Base-by-base conservation (phyloP, 140 eudicot species). In the Ambrosia hybrid region DNA sequence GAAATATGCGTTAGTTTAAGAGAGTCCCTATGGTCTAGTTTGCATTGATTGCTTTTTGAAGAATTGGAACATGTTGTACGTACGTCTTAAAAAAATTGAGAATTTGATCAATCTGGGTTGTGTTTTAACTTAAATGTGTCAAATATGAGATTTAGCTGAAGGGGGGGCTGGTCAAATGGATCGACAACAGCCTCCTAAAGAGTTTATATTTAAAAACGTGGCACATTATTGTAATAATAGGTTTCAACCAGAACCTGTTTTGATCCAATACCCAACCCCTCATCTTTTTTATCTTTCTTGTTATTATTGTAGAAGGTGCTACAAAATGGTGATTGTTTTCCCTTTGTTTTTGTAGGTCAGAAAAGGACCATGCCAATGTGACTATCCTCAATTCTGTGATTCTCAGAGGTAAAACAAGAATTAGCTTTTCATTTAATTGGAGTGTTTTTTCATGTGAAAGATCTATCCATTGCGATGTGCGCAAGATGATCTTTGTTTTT, bases 351-450 rank as follows among this genome's bases (percentile, higher is more conserved):
- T 87, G 82, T 67, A 93, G 98, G 98, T 93, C 13, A 79, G 89
- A 68, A 79, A 78, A 81, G 97, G 95, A 76, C 83, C 94, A 67
- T 93, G 98, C 75, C 49, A 60, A 63, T 93, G 98, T 46, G 78
- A 76, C 52, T 93, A 80, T 71, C 82, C 86, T 72, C 86, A 83
- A 53, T 86, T 82, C 43, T 93, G 98, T 69, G 97, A 90, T 82
- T 90, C 97, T 37, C 97, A 76, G 5, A 81, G 76, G 41, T 89
- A 83, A 72, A 71, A 26, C 39, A 41, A 36, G 60, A 69, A 51
- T 1, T 5, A 13, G 21, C 48, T 71, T 46, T 17, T 46, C 51
- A 16, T 64, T 46, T 49, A 2, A 11, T 30, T 59, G 65, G 65
- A 59, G 65, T 59, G 26, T 9, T 15, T 60, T 73, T 66, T 43